Evolutionary conservation across 2,329 filamentous ascomycete genomes (phyloP).

Genomic region (Aspergillus ochraceoroseus): DNA sequence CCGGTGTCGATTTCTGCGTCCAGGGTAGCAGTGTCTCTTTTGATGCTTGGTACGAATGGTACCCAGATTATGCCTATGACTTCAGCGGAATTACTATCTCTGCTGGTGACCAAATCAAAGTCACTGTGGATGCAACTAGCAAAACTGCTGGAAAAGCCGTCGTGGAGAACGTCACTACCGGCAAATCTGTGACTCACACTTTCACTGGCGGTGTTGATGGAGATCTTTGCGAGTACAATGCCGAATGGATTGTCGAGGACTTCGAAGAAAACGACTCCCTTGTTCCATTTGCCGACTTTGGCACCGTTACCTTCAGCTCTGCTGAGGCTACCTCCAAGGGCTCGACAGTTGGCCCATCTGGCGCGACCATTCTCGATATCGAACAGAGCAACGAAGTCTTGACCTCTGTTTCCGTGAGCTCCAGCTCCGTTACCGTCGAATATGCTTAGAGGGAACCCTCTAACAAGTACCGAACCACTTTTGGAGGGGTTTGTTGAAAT

Average conservation of each 20-base stretch:
- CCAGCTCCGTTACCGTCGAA: conserved; percentile 22
- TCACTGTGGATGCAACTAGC: conserved; percentile 42
- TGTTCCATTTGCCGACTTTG: conserved; percentile 47
- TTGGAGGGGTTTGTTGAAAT: no score
- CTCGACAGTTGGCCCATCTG: conserved; percentile 33
- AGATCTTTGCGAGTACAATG: conserved; percentile 51
- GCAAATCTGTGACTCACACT: conserved; percentile 48
- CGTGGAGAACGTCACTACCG: conserved; percentile 51
- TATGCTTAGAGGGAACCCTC: conserved; percentile 23
- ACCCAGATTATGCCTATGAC: conserved; percentile 52
- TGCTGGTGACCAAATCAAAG: conserved; percentile 43
- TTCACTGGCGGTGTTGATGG: conserved; percentile 43
- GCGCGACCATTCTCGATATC: conserved; percentile 46
- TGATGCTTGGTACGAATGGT: conserved; percentile 59
- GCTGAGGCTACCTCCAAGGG: conserved; percentile 33
- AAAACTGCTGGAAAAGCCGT: conserved; percentile 42
- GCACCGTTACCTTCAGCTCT: conserved; percentile 45
- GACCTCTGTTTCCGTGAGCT: conserved; percentile 28
- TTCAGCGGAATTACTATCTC: conserved; percentile 46
- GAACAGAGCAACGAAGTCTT: conserved; percentile 38
- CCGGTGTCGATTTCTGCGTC: conserved; percentile 53
- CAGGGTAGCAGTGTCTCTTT: conserved; percentile 42
- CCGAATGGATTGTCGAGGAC: conserved; percentile 55
- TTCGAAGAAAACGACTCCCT: conserved; percentile 38
- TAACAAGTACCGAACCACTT: no score